Base-by-base conservation (phyloP, 192 early-diverging fungal genomes). In the Rhizophagus clarus region DNA sequence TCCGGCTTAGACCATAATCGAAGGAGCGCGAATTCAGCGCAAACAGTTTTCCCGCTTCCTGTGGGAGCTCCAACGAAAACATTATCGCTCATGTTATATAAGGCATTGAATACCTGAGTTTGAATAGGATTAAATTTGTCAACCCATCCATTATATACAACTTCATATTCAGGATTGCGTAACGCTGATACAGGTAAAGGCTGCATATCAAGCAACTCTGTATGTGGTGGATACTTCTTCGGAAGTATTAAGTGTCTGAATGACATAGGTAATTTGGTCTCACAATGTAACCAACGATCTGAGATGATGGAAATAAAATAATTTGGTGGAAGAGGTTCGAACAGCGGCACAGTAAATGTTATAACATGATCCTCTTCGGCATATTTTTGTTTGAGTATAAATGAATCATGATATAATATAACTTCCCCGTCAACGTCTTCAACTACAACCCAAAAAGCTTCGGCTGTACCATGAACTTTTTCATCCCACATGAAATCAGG, bases 401-500 rank as follows among this genome's bases (percentile, higher is more conserved):
- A 96, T n/a, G 86, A 88, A 84, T 99, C 98, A 74, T 94, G 89
- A 81, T 96, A 94, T 60, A 99, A 83, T 47, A 99, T 92, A 80
- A 87, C 84, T 80, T 97, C 96, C 40, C 94, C 92, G 80, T 98
- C 96, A 8, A 93, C 94, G 84, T 99, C 98, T 86, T 97, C 96
- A 6, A 98, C 95, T 31, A 95, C 82, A 72, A 99, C 86, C 96
- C 96, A 99, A 86, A 99, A 99, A 22, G 88, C 87, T 82, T 99
- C 96, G 0, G 93, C 93, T 3, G 87, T 88, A 4, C 95, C 95
- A 66, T 94, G 92, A 20, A 94, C 88, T 69, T 96, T 94, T 70
- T 96, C 96, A 82, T 96, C 94, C 91, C 94, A 99, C 72, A 90
- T 87, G 83, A 99, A 99, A 82, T 97, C 97, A 14, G 98, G 96